Percentiles rank a stretch among this genome's conserved stretches.
Conservation (phyloP, 495 filamentous ascomycete genomes). For the Echria macrotheca region DNA sequence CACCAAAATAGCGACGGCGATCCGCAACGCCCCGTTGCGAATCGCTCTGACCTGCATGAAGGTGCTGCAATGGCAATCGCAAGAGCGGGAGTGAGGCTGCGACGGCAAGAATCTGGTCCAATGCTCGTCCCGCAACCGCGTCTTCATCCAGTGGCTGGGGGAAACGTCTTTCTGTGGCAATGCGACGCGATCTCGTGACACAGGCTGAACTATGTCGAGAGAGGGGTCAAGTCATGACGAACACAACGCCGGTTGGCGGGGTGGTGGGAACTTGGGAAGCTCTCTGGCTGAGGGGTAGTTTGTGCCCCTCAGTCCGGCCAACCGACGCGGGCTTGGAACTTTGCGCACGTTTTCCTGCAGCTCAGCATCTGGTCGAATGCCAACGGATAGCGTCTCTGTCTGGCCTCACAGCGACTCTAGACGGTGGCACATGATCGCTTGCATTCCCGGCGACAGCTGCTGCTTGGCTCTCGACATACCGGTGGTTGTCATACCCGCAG, state of each 20-base stretch:
- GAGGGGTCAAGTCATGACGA: slow-evolving; percentile 8
- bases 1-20: slow-evolving; percentile 5
- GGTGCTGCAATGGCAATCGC: slow-evolving; percentile 4
- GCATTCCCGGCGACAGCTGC: not conserved
- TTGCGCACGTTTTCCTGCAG: slow-evolving; percentile 4
- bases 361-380: no score
- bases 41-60: slow-evolving; percentile 5
- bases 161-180: slow-evolving; percentile 9
- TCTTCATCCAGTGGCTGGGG: slow-evolving; percentile 4
- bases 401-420: not conserved
- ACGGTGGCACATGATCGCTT: slow-evolving; percentile 9
- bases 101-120: not conserved
- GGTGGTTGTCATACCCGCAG: slow-evolving; percentile 6
- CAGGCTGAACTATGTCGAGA: not conserved
- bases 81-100: slow-evolving; percentile 8
- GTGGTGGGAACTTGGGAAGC: slow-evolving; percentile 7
- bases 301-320: slow-evolving; percentile 6
- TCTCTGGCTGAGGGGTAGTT: slow-evolving; percentile 5
- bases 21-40: not conserved
- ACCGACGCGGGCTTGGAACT: not conserved
- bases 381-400: no score
- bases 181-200: slow-evolving; percentile 1
- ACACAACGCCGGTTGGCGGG: slow-evolving; percentile 4
- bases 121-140: slow-evolving; percentile 1
- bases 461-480: not conserved